A percentile compares a stretch with the other conserved stretches of the same genome.
phyloP scores from a whole-genome alignment of 768 basidiomycete genomes.

The Tricholoma bakamatsutake region DNA sequence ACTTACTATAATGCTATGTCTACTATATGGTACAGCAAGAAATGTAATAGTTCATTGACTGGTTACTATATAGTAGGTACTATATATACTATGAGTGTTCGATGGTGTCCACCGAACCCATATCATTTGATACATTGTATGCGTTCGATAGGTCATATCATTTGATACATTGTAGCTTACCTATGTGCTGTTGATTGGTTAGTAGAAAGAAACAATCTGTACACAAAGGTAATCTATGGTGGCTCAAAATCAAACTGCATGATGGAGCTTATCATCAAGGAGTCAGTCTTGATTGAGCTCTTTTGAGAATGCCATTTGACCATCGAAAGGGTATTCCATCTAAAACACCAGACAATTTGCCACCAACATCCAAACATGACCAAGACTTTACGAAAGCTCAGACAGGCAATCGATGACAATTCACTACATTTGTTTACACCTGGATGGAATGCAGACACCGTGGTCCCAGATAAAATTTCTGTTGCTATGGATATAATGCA shows the following conservation, averaged over 20 bases:
- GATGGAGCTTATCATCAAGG: constrained; percentile 8
- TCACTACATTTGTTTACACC: neutral
- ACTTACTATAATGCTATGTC: too few relatives aligned
- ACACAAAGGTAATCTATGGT: constrained; percentile 19
- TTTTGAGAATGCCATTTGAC: constrained; percentile 13
- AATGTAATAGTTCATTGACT: too few relatives aligned
- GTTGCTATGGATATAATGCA: constrained; percentile 1
- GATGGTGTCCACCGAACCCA: too few relatives aligned
- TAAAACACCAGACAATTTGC: constrained; percentile 14
- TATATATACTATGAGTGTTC: too few relatives aligned
- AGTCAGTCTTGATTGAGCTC: constrained; percentile 21
- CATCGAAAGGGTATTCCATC: constrained; percentile 17
- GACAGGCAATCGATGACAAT: neutral
- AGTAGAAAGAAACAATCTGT: constrained; percentile 22
- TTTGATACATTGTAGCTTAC: too few relatives aligned
- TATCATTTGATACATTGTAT: too few relatives aligned
- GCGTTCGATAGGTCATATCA: too few relatives aligned
- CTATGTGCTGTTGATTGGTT: too few relatives aligned
- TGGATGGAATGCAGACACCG: neutral
- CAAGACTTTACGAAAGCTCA: constrained; percentile 14
- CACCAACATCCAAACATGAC: constrained; percentile 21
- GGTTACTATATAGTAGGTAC: too few relatives aligned
- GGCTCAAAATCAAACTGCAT: constrained; percentile 8
- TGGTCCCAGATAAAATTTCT: constrained; percentile 7
- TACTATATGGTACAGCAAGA: too few relatives aligned